Evolutionary conservation across 2,329 filamentous ascomycete species (phyloP).

Genomic region (Penicillium paneum): DNA sequence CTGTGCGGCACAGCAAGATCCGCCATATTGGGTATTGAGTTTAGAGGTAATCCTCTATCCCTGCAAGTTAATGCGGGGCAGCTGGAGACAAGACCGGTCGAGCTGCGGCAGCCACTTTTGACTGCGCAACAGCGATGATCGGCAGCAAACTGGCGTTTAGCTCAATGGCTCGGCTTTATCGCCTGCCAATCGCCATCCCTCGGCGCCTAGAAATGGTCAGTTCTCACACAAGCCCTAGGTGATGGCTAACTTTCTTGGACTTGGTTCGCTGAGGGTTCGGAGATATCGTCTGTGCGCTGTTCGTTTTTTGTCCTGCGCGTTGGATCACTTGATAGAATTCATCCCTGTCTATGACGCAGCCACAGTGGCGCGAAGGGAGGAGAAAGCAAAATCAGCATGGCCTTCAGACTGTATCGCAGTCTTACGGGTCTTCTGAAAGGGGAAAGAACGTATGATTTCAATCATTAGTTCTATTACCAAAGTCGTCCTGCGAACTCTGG

Average conservation of each 20-base stretch:
- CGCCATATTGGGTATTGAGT: constrained; percentile 17
- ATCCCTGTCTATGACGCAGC: constrained; percentile 16
- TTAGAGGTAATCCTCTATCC: constrained; percentile 10
- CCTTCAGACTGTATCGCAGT: neutral
- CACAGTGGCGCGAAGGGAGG: constrained; percentile 9
- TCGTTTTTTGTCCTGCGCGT: neutral
- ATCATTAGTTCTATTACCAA: neutral
- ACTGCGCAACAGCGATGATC: constrained; percentile 12
- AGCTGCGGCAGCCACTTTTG: constrained; percentile 1
- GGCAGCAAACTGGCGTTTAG: constrained; percentile 15
- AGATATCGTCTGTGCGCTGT: constrained; percentile 15
- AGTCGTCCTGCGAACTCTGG: neutral
- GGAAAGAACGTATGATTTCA: neutral
- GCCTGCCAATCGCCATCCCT: constrained; percentile 18
- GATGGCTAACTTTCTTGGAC: neutral
- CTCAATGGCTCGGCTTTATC: constrained; percentile 6
- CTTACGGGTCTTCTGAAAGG: neutral
- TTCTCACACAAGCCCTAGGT: constrained; percentile 2
- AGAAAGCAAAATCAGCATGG: neutral
- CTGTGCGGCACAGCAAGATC: constrained; percentile 18
- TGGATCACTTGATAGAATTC: constrained; percentile 15
- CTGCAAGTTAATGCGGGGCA: constrained; percentile 7
- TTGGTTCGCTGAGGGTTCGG: neutral
- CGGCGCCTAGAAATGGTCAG: constrained; percentile 19
- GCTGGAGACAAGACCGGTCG: neutral